Conservation (phyloP, 1,284 basidiomycete genomes). For the Austroboletus olivaceoglutinosus region DNA sequence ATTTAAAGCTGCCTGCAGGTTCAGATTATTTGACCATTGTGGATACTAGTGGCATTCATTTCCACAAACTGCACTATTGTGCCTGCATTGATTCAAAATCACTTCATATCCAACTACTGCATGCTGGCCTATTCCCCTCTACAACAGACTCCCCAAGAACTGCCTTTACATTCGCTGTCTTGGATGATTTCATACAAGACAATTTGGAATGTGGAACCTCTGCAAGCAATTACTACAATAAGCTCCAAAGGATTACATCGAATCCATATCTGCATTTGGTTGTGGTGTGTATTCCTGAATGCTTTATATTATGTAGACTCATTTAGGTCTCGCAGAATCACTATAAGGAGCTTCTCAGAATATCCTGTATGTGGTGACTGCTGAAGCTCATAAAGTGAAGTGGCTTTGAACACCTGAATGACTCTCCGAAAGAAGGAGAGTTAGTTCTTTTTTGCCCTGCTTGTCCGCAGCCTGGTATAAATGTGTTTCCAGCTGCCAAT, state of each 20-base stretch:
- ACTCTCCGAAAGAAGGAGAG: not conserved
- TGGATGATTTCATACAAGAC: constrained; percentile 29
- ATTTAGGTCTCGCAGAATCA: not conserved
- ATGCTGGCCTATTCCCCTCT: too few species aligned
- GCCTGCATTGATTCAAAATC: too few species aligned
- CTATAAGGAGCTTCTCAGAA: constrained; percentile 10
- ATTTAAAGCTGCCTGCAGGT: too few species aligned
- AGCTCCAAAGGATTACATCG: constrained; percentile 23
- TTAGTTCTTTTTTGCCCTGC: constrained; percentile 14
- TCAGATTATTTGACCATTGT: too few species aligned
- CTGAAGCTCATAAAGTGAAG: constrained; percentile 8
- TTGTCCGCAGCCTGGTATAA: constrained; percentile 16
- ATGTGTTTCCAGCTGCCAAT: not conserved
- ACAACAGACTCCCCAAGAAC: constrained; percentile 14
- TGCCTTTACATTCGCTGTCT: constrained; percentile 28
- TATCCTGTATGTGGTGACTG: constrained; percentile 2
- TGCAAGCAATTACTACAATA: constrained; percentile 23
- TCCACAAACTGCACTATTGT: too few species aligned
- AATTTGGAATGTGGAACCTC: constrained; percentile 29
- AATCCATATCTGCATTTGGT: constrained; percentile 20
- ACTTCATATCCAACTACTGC: too few species aligned
- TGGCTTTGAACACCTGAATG: not conserved
- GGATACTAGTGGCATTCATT: too few species aligned
- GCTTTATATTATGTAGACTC: too few species aligned
- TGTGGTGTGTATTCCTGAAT: constrained; percentile 2